These are phyloP conservation scores for Vaccinium vitisidaea DNA, from an alignment of 148 eudicot species.

Conservation along the genomic window DNA sequence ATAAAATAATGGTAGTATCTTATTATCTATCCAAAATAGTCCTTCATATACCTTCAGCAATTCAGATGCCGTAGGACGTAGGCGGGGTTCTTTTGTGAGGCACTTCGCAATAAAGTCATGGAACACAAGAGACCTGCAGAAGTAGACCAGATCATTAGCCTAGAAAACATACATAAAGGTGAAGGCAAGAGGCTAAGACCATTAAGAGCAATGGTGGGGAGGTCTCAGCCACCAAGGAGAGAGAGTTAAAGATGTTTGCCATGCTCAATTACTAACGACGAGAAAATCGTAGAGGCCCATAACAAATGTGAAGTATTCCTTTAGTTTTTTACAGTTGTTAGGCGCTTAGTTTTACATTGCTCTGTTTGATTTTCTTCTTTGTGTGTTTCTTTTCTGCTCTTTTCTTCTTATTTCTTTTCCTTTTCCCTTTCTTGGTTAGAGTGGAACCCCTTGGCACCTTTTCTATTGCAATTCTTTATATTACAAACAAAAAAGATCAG, in stretches of 20 bases:
- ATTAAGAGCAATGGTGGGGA: not conserved
- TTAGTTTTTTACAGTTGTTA: not conserved
- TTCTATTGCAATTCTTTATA: not conserved
- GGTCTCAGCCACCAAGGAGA: not conserved
- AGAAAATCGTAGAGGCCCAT: not conserved
- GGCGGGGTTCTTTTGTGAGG: constrained; percentile 90
- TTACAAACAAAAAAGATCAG: not conserved
- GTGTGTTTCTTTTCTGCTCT: not conserved
- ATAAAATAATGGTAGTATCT: not conserved
- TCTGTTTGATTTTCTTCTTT: not conserved
- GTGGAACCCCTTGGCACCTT: not conserved
- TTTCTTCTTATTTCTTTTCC: not conserved
- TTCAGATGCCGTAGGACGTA: constrained; percentile 89
- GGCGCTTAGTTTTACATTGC: not conserved
- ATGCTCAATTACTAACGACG: not conserved
- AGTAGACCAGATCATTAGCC: constrained; percentile 13
- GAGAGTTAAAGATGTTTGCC: not conserved
- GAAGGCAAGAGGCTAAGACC: not conserved
- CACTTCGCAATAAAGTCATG: constrained; percentile 98
- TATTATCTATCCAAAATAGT: not conserved
- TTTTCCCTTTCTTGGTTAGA: not conserved
- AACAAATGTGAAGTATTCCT: not conserved
- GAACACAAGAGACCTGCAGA: constrained; percentile 85
- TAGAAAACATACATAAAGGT: not conserved
- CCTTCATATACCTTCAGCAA: constrained; percentile 70